Evolutionary conservation across 2,329 filamentous ascomycete genomes (phyloP), one percentile per base, ranked within the genome.

Genomic region (Neobulgaria alba): DNA sequence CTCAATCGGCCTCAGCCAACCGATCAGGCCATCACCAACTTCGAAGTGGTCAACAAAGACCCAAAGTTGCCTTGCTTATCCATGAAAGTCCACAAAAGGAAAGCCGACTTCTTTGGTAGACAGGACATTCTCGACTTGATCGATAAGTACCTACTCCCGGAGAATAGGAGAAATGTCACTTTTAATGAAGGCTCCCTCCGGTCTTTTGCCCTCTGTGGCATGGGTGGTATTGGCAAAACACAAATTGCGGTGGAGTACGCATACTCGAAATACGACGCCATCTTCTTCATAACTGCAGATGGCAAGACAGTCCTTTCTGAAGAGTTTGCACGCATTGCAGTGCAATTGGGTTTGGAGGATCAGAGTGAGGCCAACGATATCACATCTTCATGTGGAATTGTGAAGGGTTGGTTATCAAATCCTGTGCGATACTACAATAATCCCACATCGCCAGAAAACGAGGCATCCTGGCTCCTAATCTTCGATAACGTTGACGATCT

Each of bases 191-290:
- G 20, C 10, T 14, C 34, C 5, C 21, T 9, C 20, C 29, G 20
- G 4, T 17, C 20, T 37, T 46, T 43, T 38, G 48, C 43, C 7
- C 42, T 55, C 18, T 42, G 47, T 26, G 53, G 52, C 4, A 34
- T 48, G 9, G 53, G 53, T 16, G 50, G 53, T 9, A 52, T 56
- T 38, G 51, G 54, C 10, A 57, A 56, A 38, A 52, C 50, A 8
- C 42, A 54, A 29, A 43, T 54, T 35, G 46, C 46, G 10, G 31
- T 43, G 4, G 47, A 54, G 41, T 56, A 53, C 33, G 49, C 45
- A 10, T 12, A 49, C 17, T 31, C 32, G 5, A 38, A 44, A 5
- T 56, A 50, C 20, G 39, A 34, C 12, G 46, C 51, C 4, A 30
- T 54, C 12, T 53, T 55, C 42, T 55, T 47, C 47, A 16, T 56